phyloP scores from a whole-genome alignment of 805 yeast species.

The Candida broadrunensis region DNA sequence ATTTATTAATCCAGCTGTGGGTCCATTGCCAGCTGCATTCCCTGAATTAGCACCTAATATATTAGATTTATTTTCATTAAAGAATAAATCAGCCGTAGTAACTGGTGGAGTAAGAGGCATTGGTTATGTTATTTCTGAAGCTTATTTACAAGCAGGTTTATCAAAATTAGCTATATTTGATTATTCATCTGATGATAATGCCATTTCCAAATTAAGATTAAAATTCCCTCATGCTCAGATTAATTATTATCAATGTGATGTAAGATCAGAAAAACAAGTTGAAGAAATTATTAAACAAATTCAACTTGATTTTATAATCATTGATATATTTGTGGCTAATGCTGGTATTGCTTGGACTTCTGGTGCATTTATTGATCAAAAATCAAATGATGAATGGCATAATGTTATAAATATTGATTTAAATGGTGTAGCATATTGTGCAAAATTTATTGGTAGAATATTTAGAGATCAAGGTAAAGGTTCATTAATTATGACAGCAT shows the following conservation, averaged over 20 bases:
- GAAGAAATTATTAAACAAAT: conserved; percentile 28
- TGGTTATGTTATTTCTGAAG: conserved; percentile 33
- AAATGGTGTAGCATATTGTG: conserved; percentile 77
- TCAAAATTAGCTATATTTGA: conserved; percentile 39
- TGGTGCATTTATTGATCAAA: conserved; percentile 37
- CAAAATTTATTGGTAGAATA: conserved; percentile 68
- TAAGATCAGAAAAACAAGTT: conserved; percentile 37
- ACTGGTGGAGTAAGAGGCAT: conserved; percentile 41
- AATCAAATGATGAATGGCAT: conserved; percentile 58
- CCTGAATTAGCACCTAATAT: conserved; percentile 26
- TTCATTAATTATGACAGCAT: conserved; percentile 78
- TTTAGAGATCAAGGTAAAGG: conserved; percentile 76
- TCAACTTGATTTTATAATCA: conserved; percentile 28
- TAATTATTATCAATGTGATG: conserved; percentile 35
- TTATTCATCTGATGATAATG: conserved; percentile 28
- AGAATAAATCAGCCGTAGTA: conserved; percentile 30
- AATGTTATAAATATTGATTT: conserved; percentile 72
- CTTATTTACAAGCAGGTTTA: conserved; percentile 36
- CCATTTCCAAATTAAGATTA: conserved; percentile 20
- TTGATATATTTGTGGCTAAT: conserved; percentile 45
- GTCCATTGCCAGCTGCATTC: conserved; percentile 35
- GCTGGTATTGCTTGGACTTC: conserved; percentile 50
- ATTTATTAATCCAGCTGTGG: conserved; percentile 31
- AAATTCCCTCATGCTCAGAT: conserved; percentile 31
- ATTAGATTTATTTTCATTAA: conserved; percentile 26